Conservation (phyloP, 129 eudicot species). For the sunflower (Helianthus annuus) region DNA sequence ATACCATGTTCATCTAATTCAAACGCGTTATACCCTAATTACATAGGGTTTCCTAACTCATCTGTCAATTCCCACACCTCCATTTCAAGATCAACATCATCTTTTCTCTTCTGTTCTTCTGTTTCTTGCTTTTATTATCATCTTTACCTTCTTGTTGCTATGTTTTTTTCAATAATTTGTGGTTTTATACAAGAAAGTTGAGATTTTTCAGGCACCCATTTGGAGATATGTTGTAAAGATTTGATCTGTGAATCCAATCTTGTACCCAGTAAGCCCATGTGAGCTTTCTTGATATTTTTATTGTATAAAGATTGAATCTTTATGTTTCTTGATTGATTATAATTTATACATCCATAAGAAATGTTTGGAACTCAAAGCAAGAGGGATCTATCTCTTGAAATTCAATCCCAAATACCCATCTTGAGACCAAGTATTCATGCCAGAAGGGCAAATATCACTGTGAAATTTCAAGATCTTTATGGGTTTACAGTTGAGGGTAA, state of each 20-base stretch:
- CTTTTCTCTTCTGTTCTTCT: neutral
- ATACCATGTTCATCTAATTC: slow-evolving; percentile 10
- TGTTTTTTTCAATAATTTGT: neutral
- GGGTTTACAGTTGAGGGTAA: slow-evolving; percentile 96
- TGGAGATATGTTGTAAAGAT: slow-evolving; percentile 24
- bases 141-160: slow-evolving; percentile 3
- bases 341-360: neutral
- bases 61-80: neutral
- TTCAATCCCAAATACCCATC: slow-evolving; percentile 59
- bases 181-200: neutral
- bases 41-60: neutral
- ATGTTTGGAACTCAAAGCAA: slow-evolving; percentile 78
- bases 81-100: slow-evolving; percentile 17
- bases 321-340: slow-evolving; percentile 5
- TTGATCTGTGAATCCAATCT: slow-evolving; percentile 22
- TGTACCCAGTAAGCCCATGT: slow-evolving; percentile 15
- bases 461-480: slow-evolving; percentile 91
- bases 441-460: slow-evolving; percentile 87
- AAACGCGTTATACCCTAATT: slow-evolving; percentile 21
- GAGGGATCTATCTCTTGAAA: slow-evolving; percentile 56
- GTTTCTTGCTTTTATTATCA: neutral
- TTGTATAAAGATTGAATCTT: neutral
- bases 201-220: slow-evolving; percentile 31
- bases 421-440: slow-evolving; percentile 91
- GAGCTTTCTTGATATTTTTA: slow-evolving; percentile 4